These are phyloP conservation scores for Tuber melanosporum DNA, from an alignment of 495 filamentous ascomycete species.

Conservation along the genomic window DNA sequence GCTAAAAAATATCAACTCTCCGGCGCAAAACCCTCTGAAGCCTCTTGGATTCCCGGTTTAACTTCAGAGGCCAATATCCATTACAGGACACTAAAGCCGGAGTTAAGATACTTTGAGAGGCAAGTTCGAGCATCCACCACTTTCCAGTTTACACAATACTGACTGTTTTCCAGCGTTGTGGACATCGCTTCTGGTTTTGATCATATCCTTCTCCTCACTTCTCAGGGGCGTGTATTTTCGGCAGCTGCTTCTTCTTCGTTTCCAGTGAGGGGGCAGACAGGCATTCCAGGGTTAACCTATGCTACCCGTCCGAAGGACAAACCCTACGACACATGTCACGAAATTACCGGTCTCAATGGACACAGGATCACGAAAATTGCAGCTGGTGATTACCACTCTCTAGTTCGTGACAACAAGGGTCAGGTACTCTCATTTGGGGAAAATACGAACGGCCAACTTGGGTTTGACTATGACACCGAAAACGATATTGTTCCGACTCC, in stretches of 20 bases:
- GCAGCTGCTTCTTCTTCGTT: constrained; percentile 71
- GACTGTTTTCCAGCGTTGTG: constrained; percentile 46
- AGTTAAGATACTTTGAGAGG: constrained; percentile 66
- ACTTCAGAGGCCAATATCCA: constrained; percentile 53
- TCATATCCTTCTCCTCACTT: constrained; percentile 81
- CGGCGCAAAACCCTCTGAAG: constrained; percentile 56
- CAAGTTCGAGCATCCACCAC: background rate
- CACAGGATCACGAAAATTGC: constrained; percentile 64
- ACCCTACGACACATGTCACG: constrained; percentile 71
- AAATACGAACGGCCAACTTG: constrained; percentile 80
- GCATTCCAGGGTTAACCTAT: constrained; percentile 76
- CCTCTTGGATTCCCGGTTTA: constrained; percentile 75
- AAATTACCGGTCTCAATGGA: constrained; percentile 59
- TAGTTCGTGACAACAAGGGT: constrained; percentile 67
- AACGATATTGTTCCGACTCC: constrained; percentile 61
- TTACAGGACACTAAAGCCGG: constrained; percentile 65
- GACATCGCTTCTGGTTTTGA: constrained; percentile 71
- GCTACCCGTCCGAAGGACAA: constrained; percentile 64
- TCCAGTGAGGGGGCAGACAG: constrained; percentile 77
- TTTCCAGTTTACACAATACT: background rate
- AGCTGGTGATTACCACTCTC: constrained; percentile 78
- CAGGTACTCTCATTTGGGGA: constrained; percentile 84
- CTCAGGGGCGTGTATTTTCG: constrained; percentile 75
- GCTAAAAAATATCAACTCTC: constrained; percentile 59
- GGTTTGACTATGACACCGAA: constrained; percentile 60